phyloP scores from a whole-genome alignment of 768 basidiomycete species.

The Termitomyces sp. region DNA sequence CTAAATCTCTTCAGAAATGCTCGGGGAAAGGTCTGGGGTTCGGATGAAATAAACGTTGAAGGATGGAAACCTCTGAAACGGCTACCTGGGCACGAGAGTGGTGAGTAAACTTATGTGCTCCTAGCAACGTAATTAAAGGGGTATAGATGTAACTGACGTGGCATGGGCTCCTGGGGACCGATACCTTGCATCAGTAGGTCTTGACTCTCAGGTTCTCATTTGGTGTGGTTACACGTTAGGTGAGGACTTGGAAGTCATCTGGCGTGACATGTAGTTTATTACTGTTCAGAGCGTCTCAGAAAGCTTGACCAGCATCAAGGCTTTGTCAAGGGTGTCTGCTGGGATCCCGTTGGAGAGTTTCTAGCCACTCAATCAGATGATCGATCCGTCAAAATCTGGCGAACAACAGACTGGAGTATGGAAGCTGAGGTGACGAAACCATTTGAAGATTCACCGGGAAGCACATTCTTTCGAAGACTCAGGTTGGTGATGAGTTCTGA shows the following conservation, averaged over 20 bases:
- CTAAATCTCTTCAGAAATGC: conserved; percentile 46
- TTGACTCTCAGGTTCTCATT: conserved; percentile 87
- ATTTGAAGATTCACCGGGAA: conserved; percentile 90
- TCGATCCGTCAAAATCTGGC: conserved; percentile 94
- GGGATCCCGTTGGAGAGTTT: conserved; percentile 97
- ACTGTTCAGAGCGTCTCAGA: conserved; percentile 62
- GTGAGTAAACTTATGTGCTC: conserved; percentile 37
- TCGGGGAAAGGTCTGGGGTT: conserved; percentile 87
- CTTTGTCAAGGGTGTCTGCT: conserved; percentile 98
- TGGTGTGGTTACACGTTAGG: conserved; percentile 95
- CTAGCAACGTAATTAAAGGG: conserved; percentile 3
- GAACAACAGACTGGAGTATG: conserved; percentile 85
- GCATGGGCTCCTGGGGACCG: conserved; percentile 94
- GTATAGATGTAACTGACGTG: conserved; percentile 85
- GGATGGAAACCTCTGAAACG: conserved; percentile 94
- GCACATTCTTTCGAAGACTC: conserved; percentile 88
- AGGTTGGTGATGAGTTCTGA: conserved; percentile 43
- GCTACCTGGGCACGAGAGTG: conserved; percentile 91
- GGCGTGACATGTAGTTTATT: not conserved
- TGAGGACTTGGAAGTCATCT: conserved; percentile 27
- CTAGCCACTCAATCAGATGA: conserved; percentile 98
- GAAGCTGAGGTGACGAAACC: conserved; percentile 85
- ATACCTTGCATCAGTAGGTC: conserved; percentile 88
- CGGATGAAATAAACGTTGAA: conserved; percentile 93
- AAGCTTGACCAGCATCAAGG: conserved; percentile 89